Conservation (phyloP, 805 yeast species). For the Yarrowia keelungensis region DNA sequence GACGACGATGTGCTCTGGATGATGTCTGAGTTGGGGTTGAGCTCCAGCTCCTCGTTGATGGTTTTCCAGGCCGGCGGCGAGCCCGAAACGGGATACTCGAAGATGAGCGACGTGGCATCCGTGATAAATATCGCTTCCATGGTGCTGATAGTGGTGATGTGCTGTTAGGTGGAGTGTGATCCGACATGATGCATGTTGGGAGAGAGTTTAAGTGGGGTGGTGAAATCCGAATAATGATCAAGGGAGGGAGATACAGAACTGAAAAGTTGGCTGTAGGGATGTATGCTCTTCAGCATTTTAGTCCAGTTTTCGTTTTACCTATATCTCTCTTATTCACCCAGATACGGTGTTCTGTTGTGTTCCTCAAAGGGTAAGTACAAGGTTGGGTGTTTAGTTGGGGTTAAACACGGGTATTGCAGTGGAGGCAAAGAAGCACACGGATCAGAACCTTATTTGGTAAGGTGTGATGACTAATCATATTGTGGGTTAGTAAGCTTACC, state of each 20-base stretch:
- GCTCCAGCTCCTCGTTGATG: neutral
- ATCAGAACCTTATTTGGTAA: neutral
- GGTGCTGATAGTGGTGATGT: neutral
- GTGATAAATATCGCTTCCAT: constrained; percentile 30
- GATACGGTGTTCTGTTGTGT: neutral
- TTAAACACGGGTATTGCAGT: neutral
- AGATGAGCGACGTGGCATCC: constrained; percentile 1
- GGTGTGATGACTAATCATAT: too few relatives aligned
- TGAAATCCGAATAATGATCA: too few relatives aligned
- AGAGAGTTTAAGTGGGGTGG: neutral
- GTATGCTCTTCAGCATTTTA: too few relatives aligned
- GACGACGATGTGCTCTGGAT: constrained; percentile 9
- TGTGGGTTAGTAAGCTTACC: too few relatives aligned
- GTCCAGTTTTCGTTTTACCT: too few relatives aligned
- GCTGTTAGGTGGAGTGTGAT: constrained; percentile 1
- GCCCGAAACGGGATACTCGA: constrained; percentile 34
- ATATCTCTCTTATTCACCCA: too few relatives aligned
- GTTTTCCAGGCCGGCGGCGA: constrained; percentile 27
- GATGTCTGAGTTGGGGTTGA: neutral
- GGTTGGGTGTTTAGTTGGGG: neutral
- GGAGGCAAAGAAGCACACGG: neutral
- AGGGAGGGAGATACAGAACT: too few relatives aligned
- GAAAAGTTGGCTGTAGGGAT: too few relatives aligned
- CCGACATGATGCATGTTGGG: neutral
- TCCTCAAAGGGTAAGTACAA: neutral